Evolutionary conservation across 768 basidiomycete genomes (phyloP).

Genomic region (Suillus occidentalis): DNA sequence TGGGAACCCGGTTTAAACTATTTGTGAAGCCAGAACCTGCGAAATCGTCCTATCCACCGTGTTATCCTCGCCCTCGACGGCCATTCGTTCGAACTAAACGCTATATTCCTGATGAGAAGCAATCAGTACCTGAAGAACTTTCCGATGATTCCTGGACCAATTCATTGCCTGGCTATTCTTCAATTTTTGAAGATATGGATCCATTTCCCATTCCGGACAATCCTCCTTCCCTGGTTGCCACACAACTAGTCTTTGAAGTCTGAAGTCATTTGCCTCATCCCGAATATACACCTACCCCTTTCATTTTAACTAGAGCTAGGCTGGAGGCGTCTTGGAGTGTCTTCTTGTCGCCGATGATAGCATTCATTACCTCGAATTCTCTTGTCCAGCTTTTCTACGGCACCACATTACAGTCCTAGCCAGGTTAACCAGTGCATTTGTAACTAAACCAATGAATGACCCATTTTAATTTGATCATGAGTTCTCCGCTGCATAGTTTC

Average conservation of each 20-base stretch:
- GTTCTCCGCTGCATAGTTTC: too few species aligned
- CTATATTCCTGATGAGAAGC: constrained; percentile 17
- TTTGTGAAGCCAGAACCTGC: background rate
- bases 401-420: background rate
- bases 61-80: constrained; percentile 8
- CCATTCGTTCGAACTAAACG: constrained; percentile 12
- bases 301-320: background rate
- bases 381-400: background rate
- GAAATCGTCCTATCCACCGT: background rate
- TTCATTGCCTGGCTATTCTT: background rate
- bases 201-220: background rate
- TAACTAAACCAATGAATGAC: too few species aligned
- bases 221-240: background rate
- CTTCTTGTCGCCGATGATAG: background rate
- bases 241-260: background rate
- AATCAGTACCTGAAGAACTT: background rate
- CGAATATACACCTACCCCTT: background rate
- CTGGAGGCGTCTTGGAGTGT: background rate
- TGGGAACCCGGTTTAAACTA: background rate
- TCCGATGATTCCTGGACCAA: background rate
- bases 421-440: too few species aligned
- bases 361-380: background rate
- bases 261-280: background rate
- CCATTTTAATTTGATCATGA: too few species aligned
- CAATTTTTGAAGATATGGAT: background rate